Evolutionary conservation across 768 basidiomycete genomes (phyloP).

Genomic region (Botryobasidium botryosum): DNA sequence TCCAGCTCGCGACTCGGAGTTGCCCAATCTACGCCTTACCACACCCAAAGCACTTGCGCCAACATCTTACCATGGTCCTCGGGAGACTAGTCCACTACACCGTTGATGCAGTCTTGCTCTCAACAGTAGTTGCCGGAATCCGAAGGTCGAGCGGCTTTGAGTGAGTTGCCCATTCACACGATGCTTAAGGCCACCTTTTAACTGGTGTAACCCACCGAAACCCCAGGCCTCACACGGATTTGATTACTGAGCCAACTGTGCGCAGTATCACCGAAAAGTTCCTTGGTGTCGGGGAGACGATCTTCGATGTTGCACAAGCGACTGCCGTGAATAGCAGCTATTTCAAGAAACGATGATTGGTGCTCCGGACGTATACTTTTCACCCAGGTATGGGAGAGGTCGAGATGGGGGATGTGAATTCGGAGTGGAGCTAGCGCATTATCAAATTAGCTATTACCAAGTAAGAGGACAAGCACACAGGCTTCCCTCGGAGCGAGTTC

Average conservation of each 20-base stretch:
- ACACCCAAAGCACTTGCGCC: too few relatives aligned
- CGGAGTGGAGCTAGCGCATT: too few relatives aligned
- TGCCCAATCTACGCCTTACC: too few relatives aligned
- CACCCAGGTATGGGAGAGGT: too few relatives aligned
- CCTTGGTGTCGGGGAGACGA: slow-evolving; percentile 69
- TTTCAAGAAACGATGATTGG: too few relatives aligned
- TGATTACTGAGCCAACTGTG: slow-evolving; percentile 60
- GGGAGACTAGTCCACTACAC: slow-evolving; percentile 72
- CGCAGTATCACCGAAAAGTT: slow-evolving; percentile 67
- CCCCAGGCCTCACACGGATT: slow-evolving; percentile 43
- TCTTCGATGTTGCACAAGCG: slow-evolving; percentile 74
- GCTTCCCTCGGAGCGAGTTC: too few relatives aligned
- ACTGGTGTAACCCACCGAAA: background rate
- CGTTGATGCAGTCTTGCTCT: slow-evolving; percentile 68
- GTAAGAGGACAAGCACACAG: too few relatives aligned
- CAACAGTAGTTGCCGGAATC: slow-evolving; percentile 82
- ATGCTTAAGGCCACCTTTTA: background rate
- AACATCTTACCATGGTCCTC: slow-evolving; percentile 23
- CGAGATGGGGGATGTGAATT: too few relatives aligned
- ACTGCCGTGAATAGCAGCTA: slow-evolving; percentile 76
- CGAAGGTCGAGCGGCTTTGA: slow-evolving; percentile 76
- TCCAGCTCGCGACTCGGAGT: too few relatives aligned
- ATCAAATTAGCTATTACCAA: too few relatives aligned
- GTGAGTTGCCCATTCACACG: slow-evolving; percentile 33
- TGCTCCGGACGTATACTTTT: too few relatives aligned